A percentile compares a stretch with the other conserved stretches of the same genome.
phyloP scores from a whole-genome alignment of 2,329 filamentous ascomycete genomes.

The Penicillium sp. region DNA sequence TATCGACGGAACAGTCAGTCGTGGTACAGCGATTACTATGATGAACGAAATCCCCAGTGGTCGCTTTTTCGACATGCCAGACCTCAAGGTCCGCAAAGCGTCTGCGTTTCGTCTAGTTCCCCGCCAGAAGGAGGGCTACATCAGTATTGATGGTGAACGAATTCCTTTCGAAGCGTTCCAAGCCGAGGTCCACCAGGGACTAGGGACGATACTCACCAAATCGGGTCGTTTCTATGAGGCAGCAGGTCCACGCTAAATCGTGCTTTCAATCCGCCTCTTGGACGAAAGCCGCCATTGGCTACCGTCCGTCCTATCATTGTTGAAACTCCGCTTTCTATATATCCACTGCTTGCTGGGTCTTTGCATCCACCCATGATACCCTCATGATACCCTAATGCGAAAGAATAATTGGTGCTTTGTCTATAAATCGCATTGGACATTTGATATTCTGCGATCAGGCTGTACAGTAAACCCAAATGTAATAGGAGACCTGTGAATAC shows the following conservation, averaged over 20 bases:
- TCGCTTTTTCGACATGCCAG: constrained; percentile 73
- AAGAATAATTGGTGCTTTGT: constrained; percentile 20
- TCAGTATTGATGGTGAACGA: constrained; percentile 90
- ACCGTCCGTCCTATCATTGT: not conserved
- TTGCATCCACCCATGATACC: constrained; percentile 35
- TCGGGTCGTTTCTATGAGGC: constrained; percentile 69
- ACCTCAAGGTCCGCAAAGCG: constrained; percentile 80
- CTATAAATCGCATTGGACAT: constrained; percentile 6
- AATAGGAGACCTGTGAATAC: constrained; percentile 11
- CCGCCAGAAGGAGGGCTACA: constrained; percentile 70
- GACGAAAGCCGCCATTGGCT: not conserved
- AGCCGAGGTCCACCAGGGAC: constrained; percentile 76
- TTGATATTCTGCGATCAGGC: constrained; percentile 7
- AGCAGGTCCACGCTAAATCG: constrained; percentile 32
- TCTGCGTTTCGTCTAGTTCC: constrained; percentile 84
- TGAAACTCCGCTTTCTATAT: constrained; percentile 6
- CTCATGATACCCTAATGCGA: constrained; percentile 37
- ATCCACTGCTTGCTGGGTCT: constrained; percentile 14
- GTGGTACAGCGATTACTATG: constrained; percentile 64
- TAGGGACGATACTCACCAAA: constrained; percentile 83
- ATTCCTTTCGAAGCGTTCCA: constrained; percentile 88
- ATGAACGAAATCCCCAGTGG: constrained; percentile 70
- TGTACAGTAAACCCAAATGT: constrained; percentile 11
- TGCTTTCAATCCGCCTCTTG: not conserved
- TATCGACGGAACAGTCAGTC: constrained; percentile 71